These are phyloP conservation scores for Pseudogymnoascus sp. DNA, from an alignment of 2,329 filamentous ascomycete genomes.

Conservation along the genomic window DNA sequence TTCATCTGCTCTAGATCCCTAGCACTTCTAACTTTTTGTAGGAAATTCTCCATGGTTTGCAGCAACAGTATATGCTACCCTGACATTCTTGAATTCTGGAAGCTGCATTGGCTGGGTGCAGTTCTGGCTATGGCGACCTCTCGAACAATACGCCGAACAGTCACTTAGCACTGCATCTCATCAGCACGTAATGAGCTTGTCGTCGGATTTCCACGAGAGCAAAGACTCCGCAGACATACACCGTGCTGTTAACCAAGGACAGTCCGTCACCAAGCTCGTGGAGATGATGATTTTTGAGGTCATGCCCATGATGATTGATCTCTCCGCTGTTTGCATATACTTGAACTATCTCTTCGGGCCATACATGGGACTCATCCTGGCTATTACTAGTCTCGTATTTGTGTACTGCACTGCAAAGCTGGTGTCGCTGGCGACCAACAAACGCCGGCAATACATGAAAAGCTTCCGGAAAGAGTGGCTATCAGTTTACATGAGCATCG, in stretches of 20 bases:
- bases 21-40: conserved; percentile 10
- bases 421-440: conserved; percentile 26
- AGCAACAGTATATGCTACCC: conserved; percentile 43
- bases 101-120: conserved; percentile 45
- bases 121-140: conserved; percentile 44
- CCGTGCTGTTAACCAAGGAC: conserved; percentile 56
- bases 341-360: conserved; percentile 56
- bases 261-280: conserved; percentile 51
- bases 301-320: conserved; percentile 54
- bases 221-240: conserved; percentile 59
- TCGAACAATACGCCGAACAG: conserved; percentile 51
- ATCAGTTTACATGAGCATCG: conserved; percentile 32
- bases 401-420: conserved; percentile 41
- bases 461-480: conserved; percentile 29
- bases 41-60: conserved; percentile 44
- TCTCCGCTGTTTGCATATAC: conserved; percentile 52
- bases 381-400: conserved; percentile 41
- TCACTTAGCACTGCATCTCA: conserved; percentile 55
- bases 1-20: background rate
- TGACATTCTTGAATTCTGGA: conserved; percentile 42
- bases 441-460: conserved; percentile 30
- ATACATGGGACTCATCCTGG: conserved; percentile 47
- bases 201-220: conserved; percentile 62
- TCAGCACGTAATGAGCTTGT: conserved; percentile 60
- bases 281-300: conserved; percentile 54